A percentile compares a stretch with the other conserved stretches of the same genome.
Evolutionary conservation across 148 eudicot genomes (phyloP).

Genomic region (Euryodendron excelsum): DNA sequence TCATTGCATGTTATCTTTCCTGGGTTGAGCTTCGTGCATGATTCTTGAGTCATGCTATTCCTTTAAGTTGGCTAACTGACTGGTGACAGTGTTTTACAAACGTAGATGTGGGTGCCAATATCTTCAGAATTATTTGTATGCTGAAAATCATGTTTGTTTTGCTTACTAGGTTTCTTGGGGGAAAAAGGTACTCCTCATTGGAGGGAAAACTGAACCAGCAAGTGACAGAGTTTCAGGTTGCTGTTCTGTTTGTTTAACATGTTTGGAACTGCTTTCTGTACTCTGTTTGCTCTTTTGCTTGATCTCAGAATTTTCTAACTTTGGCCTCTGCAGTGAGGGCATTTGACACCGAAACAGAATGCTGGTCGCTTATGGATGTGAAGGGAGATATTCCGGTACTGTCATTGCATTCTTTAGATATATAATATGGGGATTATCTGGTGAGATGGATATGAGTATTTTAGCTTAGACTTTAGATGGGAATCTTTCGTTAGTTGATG

Average conservation of each 20-base stretch:
- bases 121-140: background rate
- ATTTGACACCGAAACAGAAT: constrained; percentile 84
- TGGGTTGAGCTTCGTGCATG: background rate
- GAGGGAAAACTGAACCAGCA: constrained; percentile 79
- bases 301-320: background rate
- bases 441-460: background rate
- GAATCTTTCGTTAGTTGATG: background rate
- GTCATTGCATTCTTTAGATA: background rate
- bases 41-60: background rate
- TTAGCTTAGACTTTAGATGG: background rate
- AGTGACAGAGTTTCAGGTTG: constrained; percentile 83
- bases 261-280: constrained; percentile 1
- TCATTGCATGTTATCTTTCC: too few relatives aligned
- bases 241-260: constrained; percentile 4
- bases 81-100: background rate
- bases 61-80: background rate
- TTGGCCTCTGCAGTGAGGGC: constrained; percentile 72
- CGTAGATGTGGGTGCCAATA: background rate
- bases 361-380: constrained; percentile 96
- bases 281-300: background rate
- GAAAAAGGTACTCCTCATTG: constrained; percentile 82
- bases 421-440: background rate
- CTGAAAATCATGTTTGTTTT: constrained; percentile 10
- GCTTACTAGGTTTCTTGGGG: constrained; percentile 80
- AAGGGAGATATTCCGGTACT: constrained; percentile 93